Evolutionary conservation across 2,329 filamentous ascomycete species (phyloP).

Genomic region (Botrytis aclada): DNA sequence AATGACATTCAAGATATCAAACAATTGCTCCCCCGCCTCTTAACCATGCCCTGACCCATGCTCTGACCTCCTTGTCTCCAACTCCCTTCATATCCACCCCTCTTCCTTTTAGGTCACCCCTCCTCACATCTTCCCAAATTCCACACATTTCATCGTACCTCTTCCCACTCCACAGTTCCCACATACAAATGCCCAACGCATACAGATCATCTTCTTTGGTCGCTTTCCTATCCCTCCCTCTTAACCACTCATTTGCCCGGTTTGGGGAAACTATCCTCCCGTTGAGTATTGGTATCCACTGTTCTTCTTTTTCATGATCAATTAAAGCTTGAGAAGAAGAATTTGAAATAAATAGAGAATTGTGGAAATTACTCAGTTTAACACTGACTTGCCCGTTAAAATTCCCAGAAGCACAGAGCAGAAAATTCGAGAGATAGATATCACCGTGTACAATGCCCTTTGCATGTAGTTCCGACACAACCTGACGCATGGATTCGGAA

Average conservation of each 20-base stretch:
- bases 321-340: background rate
- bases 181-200: background rate
- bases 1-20: background rate
- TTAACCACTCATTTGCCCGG: background rate
- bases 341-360: background rate
- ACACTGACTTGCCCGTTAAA: background rate
- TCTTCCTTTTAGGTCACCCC: background rate
- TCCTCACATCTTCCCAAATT: background rate
- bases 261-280: background rate
- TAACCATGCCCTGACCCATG: background rate
- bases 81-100: background rate
- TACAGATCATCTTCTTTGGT: background rate
- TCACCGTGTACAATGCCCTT: background rate
- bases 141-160: background rate
- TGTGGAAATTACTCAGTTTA: background rate
- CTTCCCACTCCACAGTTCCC: background rate
- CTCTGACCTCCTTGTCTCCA: background rate
- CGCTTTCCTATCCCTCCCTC: background rate
- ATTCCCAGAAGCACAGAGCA: background rate
- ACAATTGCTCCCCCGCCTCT: background rate
- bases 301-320: background rate
- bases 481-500: background rate
- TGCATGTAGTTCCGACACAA: background rate
- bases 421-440: background rate
- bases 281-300: background rate